Evolutionary conservation across 75 land plant genomes (phyloP).

Genomic region (Chamaecyparis obtusa): DNA sequence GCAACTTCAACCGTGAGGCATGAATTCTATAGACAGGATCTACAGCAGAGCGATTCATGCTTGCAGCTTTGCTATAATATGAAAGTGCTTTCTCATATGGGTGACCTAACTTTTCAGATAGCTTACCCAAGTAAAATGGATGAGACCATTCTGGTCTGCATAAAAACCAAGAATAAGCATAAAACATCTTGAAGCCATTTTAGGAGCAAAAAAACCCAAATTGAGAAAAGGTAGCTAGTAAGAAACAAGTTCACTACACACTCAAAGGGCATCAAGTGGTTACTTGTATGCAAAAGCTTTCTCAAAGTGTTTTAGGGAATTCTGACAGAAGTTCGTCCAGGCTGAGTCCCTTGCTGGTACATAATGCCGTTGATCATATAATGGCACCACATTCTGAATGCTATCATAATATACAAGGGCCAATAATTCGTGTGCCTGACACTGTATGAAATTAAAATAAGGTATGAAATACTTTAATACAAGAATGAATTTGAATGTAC

Average conservation of each 20-base stretch:
- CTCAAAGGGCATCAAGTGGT: slow-evolving; percentile 1
- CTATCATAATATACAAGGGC: slow-evolving; percentile 97
- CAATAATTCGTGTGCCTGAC: slow-evolving; percentile 87
- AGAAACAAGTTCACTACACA: slow-evolving; percentile 1
- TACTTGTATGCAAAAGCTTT: slow-evolving; percentile 83
- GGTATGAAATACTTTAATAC: not conserved
- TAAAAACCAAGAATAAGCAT: slow-evolving; percentile 3
- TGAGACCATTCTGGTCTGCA: slow-evolving; percentile 94
- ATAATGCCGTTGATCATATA: slow-evolving; percentile 88
- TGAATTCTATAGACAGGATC: slow-evolving; percentile 95
- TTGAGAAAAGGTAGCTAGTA: not conserved
- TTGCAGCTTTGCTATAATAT: slow-evolving; percentile 76
- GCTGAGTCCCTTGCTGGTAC: slow-evolving; percentile 61
- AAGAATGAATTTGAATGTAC: not conserved
- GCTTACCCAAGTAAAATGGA: slow-evolving; percentile 91
- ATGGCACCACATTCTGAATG: slow-evolving; percentile 94
- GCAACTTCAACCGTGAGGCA: slow-evolving; percentile 90
- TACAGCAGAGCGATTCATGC: slow-evolving; percentile 87
- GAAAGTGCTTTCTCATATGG: slow-evolving; percentile 59
- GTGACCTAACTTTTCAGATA: slow-evolving; percentile 81
- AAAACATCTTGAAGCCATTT: not conserved
- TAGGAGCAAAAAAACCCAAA: not conserved
- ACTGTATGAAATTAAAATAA: slow-evolving; percentile 41
- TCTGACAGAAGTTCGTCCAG: slow-evolving; percentile 76
- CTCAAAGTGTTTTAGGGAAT: slow-evolving; percentile 81